These are phyloP conservation scores for Calonectria multiphialidica DNA, from an alignment of 2,329 filamentous ascomycete genomes.

Conservation along the genomic window DNA sequence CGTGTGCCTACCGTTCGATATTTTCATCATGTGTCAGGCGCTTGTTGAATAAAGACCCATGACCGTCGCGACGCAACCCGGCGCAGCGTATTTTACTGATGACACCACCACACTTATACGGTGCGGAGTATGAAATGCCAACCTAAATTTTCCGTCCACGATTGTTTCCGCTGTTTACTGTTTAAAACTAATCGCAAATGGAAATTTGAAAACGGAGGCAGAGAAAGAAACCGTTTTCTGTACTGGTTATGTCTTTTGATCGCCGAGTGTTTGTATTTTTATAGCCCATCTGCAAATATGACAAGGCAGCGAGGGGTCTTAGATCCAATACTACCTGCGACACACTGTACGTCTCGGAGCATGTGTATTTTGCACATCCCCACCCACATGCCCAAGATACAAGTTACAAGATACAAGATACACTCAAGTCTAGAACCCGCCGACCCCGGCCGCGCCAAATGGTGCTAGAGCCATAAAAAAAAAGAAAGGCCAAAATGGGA, in stretches of 20 bases:
- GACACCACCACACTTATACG: slow-evolving; percentile 10
- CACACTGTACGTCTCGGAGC: neutral
- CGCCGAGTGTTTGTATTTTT: no score
- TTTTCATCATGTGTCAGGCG: slow-evolving; percentile 24
- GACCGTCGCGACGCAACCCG: slow-evolving; percentile 4
- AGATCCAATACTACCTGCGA: neutral
- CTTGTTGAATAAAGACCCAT: slow-evolving; percentile 19
- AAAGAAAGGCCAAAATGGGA: neutral
- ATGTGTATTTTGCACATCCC: neutral
- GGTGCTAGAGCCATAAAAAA: neutral
- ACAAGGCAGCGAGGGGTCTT: no score
- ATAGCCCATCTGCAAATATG: neutral
- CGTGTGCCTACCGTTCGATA: slow-evolving; percentile 19
- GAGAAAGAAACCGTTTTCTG: neutral
- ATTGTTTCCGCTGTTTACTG: neutral
- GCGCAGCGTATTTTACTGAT: slow-evolving; percentile 9
- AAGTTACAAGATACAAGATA: neutral
- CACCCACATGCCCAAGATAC: neutral
- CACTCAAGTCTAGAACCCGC: slow-evolving; percentile 2
- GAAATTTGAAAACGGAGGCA: neutral
- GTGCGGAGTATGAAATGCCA: neutral
- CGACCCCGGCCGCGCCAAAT: neutral
- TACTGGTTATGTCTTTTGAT: no score
- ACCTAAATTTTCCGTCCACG: neutral
- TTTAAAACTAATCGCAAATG: neutral